A percentile compares a stretch with the other conserved stretches of the same genome.
Conservation (phyloP, 1,284 basidiomycete genomes). For the Microbotryum intermedium region DNA sequence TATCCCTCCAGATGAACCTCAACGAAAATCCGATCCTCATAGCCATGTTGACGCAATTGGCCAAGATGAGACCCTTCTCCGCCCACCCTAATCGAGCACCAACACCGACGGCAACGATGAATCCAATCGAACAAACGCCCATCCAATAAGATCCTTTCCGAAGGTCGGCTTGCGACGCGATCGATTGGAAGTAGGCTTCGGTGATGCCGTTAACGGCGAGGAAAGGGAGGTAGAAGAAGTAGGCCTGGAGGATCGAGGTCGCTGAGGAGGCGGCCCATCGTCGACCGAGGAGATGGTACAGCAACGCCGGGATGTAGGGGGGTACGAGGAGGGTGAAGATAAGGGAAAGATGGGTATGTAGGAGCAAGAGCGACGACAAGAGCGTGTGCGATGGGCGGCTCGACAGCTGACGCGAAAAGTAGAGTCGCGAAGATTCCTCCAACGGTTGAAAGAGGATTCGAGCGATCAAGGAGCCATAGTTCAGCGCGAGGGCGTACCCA, state of each 20-base stretch:
- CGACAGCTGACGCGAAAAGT: constrained; percentile 53
- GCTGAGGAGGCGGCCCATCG: constrained; percentile 47
- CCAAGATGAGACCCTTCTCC: constrained; percentile 63
- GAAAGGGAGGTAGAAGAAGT: constrained; percentile 75
- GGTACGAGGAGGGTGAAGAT: constrained; percentile 48
- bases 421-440: constrained; percentile 78
- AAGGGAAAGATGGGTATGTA: constrained; percentile 60
- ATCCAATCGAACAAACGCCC: constrained; percentile 52
- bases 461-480: constrained; percentile 86
- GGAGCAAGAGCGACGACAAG: constrained; percentile 51
- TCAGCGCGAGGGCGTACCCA: constrained; percentile 85
- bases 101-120: constrained; percentile 50
- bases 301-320: constrained; percentile 59
- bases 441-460: constrained; percentile 86
- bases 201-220: constrained; percentile 79
- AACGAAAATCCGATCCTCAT: constrained; percentile 51
- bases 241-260: constrained; percentile 61
- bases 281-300: constrained; percentile 54
- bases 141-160: constrained; percentile 53
- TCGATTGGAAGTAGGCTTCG: constrained; percentile 78
- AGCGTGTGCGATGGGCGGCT: constrained; percentile 10
- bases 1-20: constrained; percentile 8
- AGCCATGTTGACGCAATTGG: constrained; percentile 58
- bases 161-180: constrained; percentile 57
- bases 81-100: constrained; percentile 47